These are phyloP conservation scores for Calonectria honghensis DNA, from an alignment of 2,329 filamentous ascomycete genomes.

Conservation along the genomic window DNA sequence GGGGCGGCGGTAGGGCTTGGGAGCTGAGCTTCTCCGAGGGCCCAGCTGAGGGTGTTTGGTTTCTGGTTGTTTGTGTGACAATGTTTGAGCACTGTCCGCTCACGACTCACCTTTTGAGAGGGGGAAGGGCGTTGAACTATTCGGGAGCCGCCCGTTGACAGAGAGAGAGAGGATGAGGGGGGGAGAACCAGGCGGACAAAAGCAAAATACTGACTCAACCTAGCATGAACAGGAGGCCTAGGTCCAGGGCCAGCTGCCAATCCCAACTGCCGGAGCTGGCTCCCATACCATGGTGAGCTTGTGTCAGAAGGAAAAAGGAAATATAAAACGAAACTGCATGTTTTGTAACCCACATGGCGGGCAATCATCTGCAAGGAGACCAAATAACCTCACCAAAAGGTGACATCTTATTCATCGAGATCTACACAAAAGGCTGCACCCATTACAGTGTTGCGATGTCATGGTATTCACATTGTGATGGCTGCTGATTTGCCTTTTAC, in stretches of 20 bases:
- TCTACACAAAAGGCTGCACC: background rate
- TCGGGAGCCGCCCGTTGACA: background rate
- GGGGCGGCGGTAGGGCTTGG: background rate
- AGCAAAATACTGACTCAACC: background rate
- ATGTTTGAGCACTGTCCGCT: background rate
- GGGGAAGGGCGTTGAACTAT: background rate
- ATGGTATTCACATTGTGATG: background rate
- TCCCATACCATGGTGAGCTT: background rate
- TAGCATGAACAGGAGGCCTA: slow-evolving; percentile 2
- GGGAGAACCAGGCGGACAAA: background rate
- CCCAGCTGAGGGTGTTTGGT: slow-evolving; percentile 1
- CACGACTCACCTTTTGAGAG: background rate
- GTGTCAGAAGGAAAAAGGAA: background rate
- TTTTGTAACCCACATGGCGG: slow-evolving; percentile 20
- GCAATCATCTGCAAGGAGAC: slow-evolving; percentile 6
- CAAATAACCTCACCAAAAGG: background rate
- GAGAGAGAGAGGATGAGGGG: no score
- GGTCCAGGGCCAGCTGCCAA: background rate
- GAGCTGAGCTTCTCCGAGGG: background rate
- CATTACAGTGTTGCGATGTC: background rate
- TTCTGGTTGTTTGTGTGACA: background rate
- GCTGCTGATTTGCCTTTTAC: background rate
- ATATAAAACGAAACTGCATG: slow-evolving; percentile 9
- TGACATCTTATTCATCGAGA: background rate
- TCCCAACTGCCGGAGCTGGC: background rate